Percentiles rank a stretch among this genome's conserved stretches.
Evolutionary conservation across 164 flowering plant species (phyloP).

Genomic region (Euptelea pleiosperma): DNA sequence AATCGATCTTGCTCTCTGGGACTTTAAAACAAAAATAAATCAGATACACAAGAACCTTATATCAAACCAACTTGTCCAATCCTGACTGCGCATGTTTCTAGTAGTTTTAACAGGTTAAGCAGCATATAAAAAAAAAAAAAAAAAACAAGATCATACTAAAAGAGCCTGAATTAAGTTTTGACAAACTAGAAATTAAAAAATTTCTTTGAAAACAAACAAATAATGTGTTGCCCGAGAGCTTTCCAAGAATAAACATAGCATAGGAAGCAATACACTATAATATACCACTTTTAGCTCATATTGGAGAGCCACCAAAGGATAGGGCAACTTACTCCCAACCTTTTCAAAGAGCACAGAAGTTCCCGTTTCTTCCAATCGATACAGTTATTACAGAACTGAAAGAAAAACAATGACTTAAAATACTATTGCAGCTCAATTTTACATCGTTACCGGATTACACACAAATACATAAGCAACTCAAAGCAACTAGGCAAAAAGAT

Average conservation of each 20-base stretch:
- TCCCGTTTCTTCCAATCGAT: slow-evolving; percentile 9
- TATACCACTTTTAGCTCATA: slow-evolving; percentile 14
- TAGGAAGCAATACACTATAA: slow-evolving; percentile 1
- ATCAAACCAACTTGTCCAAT: no score
- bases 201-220: neutral
- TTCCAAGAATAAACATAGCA: neutral
- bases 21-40: no score
- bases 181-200: neutral
- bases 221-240: neutral
- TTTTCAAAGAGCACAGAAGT: slow-evolving; percentile 24
- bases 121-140: neutral
- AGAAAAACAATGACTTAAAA: slow-evolving; percentile 18
- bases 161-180: neutral
- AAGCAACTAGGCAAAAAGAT: neutral
- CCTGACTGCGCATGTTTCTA: neutral
- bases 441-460: slow-evolving; percentile 1
- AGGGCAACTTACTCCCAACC: slow-evolving; percentile 18
- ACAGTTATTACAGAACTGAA: slow-evolving; percentile 20
- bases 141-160: neutral
- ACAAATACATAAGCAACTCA: neutral
- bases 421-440: neutral
- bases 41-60: no score
- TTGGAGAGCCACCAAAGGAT: slow-evolving; percentile 13
- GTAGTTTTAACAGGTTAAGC: neutral
- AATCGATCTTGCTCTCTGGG: no score